These are phyloP conservation scores for Polytrichum commune DNA, from an alignment of 225 moss, liverwort and hornwort species.

Conservation along the genomic window DNA sequence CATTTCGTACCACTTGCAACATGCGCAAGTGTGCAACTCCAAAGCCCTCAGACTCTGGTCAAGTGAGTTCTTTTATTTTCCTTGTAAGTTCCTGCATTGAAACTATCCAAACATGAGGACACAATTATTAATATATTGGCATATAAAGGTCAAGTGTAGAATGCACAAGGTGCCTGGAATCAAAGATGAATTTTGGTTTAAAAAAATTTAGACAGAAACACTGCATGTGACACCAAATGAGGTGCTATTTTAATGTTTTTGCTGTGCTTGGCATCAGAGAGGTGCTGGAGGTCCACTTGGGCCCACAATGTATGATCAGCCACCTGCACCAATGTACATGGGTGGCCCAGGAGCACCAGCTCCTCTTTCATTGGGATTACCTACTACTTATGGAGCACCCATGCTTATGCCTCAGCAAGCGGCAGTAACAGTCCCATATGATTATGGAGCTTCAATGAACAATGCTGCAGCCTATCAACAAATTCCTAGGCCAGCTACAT, in stretches of 20 bases:
- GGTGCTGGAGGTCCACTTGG: conserved; percentile 79
- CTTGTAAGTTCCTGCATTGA: not conserved
- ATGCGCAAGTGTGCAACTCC: conserved; percentile 99
- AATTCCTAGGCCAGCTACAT: conserved; percentile 77
- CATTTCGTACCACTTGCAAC: conserved; percentile 97
- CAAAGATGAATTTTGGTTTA: too few species aligned
- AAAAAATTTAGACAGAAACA: too few species aligned
- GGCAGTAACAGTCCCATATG: conserved; percentile 86
- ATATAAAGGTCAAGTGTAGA: too few species aligned
- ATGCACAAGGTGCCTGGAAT: too few species aligned
- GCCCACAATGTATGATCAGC: conserved; percentile 86
- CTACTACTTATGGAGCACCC: conserved; percentile 85
- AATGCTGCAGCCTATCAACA: conserved; percentile 85
- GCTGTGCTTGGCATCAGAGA: conserved; percentile 48
- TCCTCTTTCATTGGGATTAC: conserved; percentile 84
- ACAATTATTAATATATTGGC: too few species aligned
- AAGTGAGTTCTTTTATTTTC: conserved; percentile 42
- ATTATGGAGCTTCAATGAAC: conserved; percentile 94
- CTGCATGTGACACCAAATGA: too few species aligned
- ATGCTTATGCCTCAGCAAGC: conserved; percentile 91
- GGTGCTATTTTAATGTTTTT: too few species aligned
- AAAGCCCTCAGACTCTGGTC: conserved; percentile 83
- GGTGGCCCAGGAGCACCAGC: conserved; percentile 98
- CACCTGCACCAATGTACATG: conserved; percentile 97
- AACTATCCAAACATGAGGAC: too few species aligned